Evolutionary conservation across 179 eudicot genomes (phyloP), one percentile per base, ranked within the genome.

Genomic region (Beta corolliflora): DNA sequence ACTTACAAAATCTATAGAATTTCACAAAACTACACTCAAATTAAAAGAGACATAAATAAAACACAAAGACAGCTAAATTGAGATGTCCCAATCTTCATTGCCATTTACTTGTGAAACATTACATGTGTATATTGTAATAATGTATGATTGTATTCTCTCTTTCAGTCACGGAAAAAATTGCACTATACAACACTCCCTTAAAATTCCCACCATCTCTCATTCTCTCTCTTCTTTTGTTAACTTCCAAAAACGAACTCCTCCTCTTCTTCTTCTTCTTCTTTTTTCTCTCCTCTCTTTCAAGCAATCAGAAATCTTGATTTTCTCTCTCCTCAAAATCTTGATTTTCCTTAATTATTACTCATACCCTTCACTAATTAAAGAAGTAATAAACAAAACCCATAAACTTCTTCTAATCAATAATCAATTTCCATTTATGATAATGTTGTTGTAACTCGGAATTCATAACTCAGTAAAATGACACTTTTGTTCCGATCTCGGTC

Each of bases 401-500:
- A 36, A 58, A 58, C 45, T 41, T 68, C 50, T 46, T 61, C 58
- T 71, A 50, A 21, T 71, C 53, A 3, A 29, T 29, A 29, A 29
- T 29, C 2, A 29, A 29, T n/a, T 74, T 65, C 44, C 65, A 48
- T 36, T 77, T 23, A 63, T 77, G 59, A 25, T 50, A 16, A 36
- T 71, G 21, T 0, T 45, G 59, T 79, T 59, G 16, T 19, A 25
- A 25, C 59, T 41, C 78, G 12, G 45, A 74, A 65, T 64, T 14
- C 16, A 15, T 45, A 18, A 18, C 53, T 15, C 7, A 16, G 41
- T 19, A 75, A 13, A 8, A 93, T 93, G 97, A 88, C 94, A 55
- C 88, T 89, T 25, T 82, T 92, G 8, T 89, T 93, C 89, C 90
- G 93, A 83, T 91, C 97, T 83, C 93, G 89, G 82, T 93, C 98